These are phyloP conservation scores for Colletotrichum sojae DNA, from an alignment of 2,329 filamentous ascomycete genomes.

Conservation along the genomic window DNA sequence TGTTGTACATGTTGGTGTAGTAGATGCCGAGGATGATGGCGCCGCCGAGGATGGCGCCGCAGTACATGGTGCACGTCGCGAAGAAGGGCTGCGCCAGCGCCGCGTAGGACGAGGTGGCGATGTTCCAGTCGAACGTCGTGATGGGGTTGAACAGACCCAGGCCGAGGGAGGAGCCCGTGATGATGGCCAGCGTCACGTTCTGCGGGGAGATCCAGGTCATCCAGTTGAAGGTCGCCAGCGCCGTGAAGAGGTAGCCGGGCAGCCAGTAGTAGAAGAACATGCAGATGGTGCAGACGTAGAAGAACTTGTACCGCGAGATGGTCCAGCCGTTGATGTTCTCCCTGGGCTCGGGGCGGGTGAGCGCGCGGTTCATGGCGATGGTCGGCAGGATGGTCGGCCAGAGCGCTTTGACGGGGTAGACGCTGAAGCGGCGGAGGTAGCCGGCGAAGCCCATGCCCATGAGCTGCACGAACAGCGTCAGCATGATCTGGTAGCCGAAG, in stretches of 20 bases:
- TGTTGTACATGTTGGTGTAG: conserved; percentile 59
- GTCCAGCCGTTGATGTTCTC: conserved; percentile 60
- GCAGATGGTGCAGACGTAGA: conserved; percentile 52
- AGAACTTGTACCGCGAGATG: conserved; percentile 60
- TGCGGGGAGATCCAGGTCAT: conserved; percentile 65
- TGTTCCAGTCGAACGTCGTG: conserved; percentile 66
- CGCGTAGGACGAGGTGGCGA: conserved; percentile 55
- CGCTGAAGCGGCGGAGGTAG: conserved; percentile 53
- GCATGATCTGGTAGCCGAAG: conserved; percentile 56
- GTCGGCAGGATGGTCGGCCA: conserved; percentile 53
- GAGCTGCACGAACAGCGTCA: conserved; percentile 57
- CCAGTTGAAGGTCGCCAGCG: conserved; percentile 62
- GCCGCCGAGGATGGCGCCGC: conserved; percentile 52
- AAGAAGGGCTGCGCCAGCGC: conserved; percentile 58
- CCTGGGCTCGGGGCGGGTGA: conserved; percentile 51
- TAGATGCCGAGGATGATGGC: conserved; percentile 58
- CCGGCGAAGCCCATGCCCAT: conserved; percentile 61
- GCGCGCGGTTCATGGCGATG: conserved; percentile 51
- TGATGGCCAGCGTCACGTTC: conserved; percentile 58
- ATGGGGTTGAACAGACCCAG: conserved; percentile 63
- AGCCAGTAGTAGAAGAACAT: conserved; percentile 66
- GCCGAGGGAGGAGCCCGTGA: conserved; percentile 58
- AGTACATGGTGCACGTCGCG: conserved; percentile 54
- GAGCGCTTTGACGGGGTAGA: conserved; percentile 52
- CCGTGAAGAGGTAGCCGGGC: conserved; percentile 61